These are phyloP conservation scores for Sugiyamaella castrensis DNA, from an alignment of 1,139 yeast species.

Conservation along the genomic window DNA sequence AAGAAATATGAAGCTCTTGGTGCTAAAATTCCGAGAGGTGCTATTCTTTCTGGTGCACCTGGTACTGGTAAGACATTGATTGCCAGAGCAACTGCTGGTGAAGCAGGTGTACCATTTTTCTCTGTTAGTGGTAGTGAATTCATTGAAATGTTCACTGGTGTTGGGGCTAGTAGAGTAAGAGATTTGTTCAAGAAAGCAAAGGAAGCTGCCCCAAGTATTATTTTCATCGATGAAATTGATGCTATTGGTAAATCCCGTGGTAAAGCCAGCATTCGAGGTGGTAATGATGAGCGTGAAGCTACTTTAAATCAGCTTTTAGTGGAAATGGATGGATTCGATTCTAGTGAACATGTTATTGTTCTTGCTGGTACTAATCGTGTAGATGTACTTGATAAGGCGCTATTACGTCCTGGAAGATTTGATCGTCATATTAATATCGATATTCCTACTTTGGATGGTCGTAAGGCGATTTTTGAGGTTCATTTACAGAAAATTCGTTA, in stretches of 20 bases:
- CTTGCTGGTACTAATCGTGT: conserved; percentile 96
- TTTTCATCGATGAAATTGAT: conserved; percentile 95
- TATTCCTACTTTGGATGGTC: conserved; percentile 88
- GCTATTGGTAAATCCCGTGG: conserved; percentile 96
- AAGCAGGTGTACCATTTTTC: conserved; percentile 93
- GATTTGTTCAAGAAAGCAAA: conserved; percentile 91
- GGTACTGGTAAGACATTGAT: conserved; percentile 97
- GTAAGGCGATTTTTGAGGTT: conserved; percentile 86
- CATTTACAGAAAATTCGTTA: conserved; percentile 70
- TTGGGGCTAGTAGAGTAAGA: conserved; percentile 96
- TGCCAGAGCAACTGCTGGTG: conserved; percentile 99
- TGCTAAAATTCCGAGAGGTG: conserved; percentile 97
- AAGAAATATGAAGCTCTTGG: conserved; percentile 85
- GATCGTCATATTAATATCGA: conserved; percentile 92
- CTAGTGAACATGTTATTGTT: conserved; percentile 90
- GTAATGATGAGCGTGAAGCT: conserved; percentile 95
- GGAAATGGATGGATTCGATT: conserved; percentile 96
- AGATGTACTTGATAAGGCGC: conserved; percentile 87
- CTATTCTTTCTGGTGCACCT: conserved; percentile 97
- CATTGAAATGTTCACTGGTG: conserved; percentile 98
- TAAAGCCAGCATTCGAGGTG: conserved; percentile 73
- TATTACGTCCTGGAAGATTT: conserved; percentile 95
- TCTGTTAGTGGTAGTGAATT: conserved; percentile 98
- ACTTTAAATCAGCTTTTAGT: conserved; percentile 92
- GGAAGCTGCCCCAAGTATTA: conserved; percentile 87